These are phyloP conservation scores for Microdochium bolleyi DNA, from an alignment of 2,329 filamentous ascomycete species.

Conservation along the genomic window DNA sequence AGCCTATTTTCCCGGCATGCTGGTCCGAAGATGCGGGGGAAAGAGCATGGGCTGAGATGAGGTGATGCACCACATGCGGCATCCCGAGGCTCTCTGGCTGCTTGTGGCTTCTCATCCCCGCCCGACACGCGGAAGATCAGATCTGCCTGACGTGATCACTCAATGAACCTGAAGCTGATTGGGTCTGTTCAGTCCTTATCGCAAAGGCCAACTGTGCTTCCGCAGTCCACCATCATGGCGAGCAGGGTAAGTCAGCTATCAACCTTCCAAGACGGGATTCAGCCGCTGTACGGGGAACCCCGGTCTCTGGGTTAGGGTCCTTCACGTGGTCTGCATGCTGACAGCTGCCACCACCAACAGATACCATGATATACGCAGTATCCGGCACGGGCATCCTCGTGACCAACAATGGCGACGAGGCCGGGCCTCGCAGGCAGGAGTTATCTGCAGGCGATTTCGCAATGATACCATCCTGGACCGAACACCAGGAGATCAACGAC, in stretches of 20 bases:
- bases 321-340: neutral
- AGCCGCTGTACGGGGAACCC: neutral
- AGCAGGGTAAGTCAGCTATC: constrained; percentile 43
- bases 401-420: constrained; percentile 44
- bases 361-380: constrained; percentile 61
- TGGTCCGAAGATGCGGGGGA: neutral
- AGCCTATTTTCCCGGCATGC: constrained; percentile 15
- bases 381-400: constrained; percentile 54
- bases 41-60: neutral
- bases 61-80: neutral
- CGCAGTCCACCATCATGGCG: constrained; percentile 61
- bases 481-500: constrained; percentile 64
- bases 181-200: constrained; percentile 44
- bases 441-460: constrained; percentile 61
- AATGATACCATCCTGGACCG: constrained; percentile 60
- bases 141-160: neutral
- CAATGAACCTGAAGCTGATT: constrained; percentile 3
- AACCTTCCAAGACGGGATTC: neutral
- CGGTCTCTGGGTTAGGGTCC: neutral
- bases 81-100: constrained; percentile 1
- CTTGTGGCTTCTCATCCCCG: constrained; percentile 2
- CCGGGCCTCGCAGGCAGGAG: constrained; percentile 42
- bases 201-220: constrained; percentile 54
- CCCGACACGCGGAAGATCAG: neutral
- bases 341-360: constrained; percentile 23